Base-by-base conservation (phyloP, 1,139 yeast species). In the Lodderomyces beijingensis region DNA sequence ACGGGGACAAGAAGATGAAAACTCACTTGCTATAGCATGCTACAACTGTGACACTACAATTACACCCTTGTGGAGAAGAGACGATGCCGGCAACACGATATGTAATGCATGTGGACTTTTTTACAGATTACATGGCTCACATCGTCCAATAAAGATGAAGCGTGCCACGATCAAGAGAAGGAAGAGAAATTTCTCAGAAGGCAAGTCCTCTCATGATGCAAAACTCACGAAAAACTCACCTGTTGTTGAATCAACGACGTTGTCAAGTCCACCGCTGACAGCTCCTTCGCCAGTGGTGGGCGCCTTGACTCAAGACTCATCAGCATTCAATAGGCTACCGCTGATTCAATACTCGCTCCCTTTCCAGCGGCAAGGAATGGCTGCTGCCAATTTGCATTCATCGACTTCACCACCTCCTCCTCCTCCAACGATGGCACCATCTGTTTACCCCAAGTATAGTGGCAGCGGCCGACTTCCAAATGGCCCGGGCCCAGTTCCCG, bases 51-150 rank as follows among this genome's bases (percentile, higher is more conserved):
- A 77, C 8, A 81, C 91, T 13, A 83, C 91, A 5, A 81, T 84
- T 42, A 86, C 95, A 0, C 95, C 95, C 1, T 62, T 86, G 11
- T 86, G 95, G 95, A 68, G 95, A 49, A 64, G 95, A 44, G 89
- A 85, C 47, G 87, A 79, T 39, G 70, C 68, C 5, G 95, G 95
- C 1, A 77, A 81, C 44, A 80, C 91, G 22, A 83, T 85, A 23
- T 86, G 95, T 62, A 86, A 86, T 50, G 95, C 95, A 1, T 85
- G 95, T 59, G 95, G 95, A 1, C 62, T 86, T 26, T 86, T 86
- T 55, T 81, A 75, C 53, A 65, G 82, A 38, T 70, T 86, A 29
- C 95, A 85, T 50, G 91, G 91, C 1, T 66, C 70, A 27, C 89
- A 82, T 48, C 67, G 95, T 31, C 95, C 95, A 2, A 78, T 79